A percentile compares a stretch with the other conserved stretches of the same genome.
Evolutionary conservation across 306 rosid genomes (phyloP).

Genomic region (Vicia faba): DNA sequence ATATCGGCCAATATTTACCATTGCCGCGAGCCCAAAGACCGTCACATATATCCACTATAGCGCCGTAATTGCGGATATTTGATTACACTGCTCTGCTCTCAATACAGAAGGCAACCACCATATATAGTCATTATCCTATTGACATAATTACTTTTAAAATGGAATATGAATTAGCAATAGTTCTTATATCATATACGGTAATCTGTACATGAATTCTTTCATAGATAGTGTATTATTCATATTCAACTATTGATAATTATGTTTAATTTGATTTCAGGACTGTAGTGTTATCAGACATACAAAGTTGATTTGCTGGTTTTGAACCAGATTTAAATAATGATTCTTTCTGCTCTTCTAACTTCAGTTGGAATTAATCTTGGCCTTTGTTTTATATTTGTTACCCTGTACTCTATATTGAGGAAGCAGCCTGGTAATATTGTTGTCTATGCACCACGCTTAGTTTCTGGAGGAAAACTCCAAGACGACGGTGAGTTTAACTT

Average conservation of each 20-base stretch:
- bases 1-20: too few relatives aligned
- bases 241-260: constrained; percentile 32
- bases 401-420: constrained; percentile 65
- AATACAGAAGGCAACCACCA: too few relatives aligned
- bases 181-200: not conserved
- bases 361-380: constrained; percentile 82
- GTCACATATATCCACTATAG: too few relatives aligned
- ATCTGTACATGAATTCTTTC: not conserved
- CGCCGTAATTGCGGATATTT: too few relatives aligned
- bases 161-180: not conserved
- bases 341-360: constrained; percentile 72
- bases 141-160: too few relatives aligned
- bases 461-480: constrained; percentile 39
- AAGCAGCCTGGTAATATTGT: constrained; percentile 61
- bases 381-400: constrained; percentile 59
- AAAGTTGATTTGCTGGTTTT: constrained; percentile 38
- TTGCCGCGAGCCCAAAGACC: too few relatives aligned
- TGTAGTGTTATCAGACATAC: constrained; percentile 23
- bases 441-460: constrained; percentile 71
- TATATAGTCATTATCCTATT: too few relatives aligned
- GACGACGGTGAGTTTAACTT: constrained; percentile 43
- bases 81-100: too few relatives aligned
- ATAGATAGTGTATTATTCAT: not conserved
- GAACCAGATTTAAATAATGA: constrained; percentile 49
- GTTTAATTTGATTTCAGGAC: constrained; percentile 29